These are phyloP conservation scores for Daldinia concentrica DNA, from an alignment of 495 filamentous ascomycete species.

Conservation along the genomic window DNA sequence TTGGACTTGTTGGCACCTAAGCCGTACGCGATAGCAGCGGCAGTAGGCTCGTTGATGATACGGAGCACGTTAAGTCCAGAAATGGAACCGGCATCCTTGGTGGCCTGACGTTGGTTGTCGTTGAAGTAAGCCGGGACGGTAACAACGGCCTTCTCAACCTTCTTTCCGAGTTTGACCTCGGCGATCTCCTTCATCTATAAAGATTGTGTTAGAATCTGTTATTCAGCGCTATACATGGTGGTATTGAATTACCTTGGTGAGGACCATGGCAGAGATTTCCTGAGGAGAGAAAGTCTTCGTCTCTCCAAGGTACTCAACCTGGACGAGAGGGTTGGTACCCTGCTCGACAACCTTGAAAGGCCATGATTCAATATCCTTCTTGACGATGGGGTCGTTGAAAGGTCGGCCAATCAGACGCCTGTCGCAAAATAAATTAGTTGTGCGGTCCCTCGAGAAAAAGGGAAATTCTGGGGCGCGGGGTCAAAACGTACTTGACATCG, in stretches of 20 bases:
- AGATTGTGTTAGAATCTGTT: slow-evolving; percentile 27
- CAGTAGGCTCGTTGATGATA: slow-evolving; percentile 99
- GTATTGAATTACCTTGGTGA: slow-evolving; percentile 72
- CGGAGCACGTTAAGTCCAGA: slow-evolving; percentile 97
- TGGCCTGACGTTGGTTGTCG: slow-evolving; percentile 98
- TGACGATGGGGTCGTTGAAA: slow-evolving; percentile 93
- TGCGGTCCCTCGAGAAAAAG: not conserved
- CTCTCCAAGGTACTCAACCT: slow-evolving; percentile 96
- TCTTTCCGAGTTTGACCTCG: slow-evolving; percentile 94
- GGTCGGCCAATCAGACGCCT: slow-evolving; percentile 95
- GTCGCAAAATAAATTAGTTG: slow-evolving; percentile 42
- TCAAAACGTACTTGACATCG: slow-evolving; percentile 80
- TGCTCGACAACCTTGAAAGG: slow-evolving; percentile 97
- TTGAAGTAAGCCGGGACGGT: slow-evolving; percentile 99
- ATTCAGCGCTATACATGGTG: not conserved
- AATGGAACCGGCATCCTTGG: slow-evolving; percentile 98
- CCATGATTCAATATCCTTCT: slow-evolving; percentile 98
- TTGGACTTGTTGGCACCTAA: slow-evolving; percentile 89
- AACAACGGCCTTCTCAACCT: slow-evolving; percentile 97
- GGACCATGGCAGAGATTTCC: slow-evolving; percentile 97
- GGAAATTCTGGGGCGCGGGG: not conserved
- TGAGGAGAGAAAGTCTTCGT: slow-evolving; percentile 95
- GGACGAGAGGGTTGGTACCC: slow-evolving; percentile 86
- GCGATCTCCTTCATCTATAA: slow-evolving; percentile 95
- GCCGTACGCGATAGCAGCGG: slow-evolving; percentile 97